Conservation (phyloP, 495 filamentous ascomycete genomes). For the Penicillium bialowiezense region DNA sequence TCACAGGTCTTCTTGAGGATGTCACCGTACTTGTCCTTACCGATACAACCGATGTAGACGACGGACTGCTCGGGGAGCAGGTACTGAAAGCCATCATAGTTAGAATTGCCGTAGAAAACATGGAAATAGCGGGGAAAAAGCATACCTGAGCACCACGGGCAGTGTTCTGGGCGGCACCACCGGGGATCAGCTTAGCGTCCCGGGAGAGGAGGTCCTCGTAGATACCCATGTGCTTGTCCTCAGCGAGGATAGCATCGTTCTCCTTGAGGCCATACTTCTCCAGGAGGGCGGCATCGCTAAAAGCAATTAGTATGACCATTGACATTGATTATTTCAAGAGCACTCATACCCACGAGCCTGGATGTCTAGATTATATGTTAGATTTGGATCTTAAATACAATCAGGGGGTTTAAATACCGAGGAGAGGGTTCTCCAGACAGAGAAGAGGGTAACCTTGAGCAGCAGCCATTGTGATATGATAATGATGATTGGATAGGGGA, state of each 20-base stretch:
- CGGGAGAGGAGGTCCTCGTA: slow-evolving; percentile 90
- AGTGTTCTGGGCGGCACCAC: slow-evolving; percentile 97
- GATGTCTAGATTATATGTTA: slow-evolving; percentile 62
- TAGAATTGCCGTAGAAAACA: neutral
- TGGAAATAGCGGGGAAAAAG: neutral
- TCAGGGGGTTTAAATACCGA: slow-evolving; percentile 58
- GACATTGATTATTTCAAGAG: slow-evolving; percentile 2
- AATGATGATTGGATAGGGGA: slow-evolving; percentile 2
- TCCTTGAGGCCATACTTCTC: slow-evolving; percentile 89
- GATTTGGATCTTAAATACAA: slow-evolving; percentile 12
- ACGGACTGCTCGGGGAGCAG: slow-evolving; percentile 82
- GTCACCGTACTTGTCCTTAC: slow-evolving; percentile 85
- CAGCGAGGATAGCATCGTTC: slow-evolving; percentile 97
- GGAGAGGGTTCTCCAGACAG: slow-evolving; percentile 93
- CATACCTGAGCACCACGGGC: slow-evolving; percentile 83
- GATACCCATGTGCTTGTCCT: slow-evolving; percentile 80
- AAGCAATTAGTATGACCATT: neutral
- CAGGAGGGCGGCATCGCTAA: slow-evolving; percentile 67
- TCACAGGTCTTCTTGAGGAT: slow-evolving; percentile 76
- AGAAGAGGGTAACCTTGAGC: slow-evolving; percentile 77
- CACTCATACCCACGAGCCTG: slow-evolving; percentile 70
- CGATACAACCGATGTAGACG: slow-evolving; percentile 90
- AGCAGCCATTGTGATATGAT: slow-evolving; percentile 58
- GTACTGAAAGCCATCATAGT: slow-evolving; percentile 55
- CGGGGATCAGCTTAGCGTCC: slow-evolving; percentile 90